Evolutionary conservation across 306 rosid genomes (phyloP).

Genomic region (Arachis stenosperma): DNA sequence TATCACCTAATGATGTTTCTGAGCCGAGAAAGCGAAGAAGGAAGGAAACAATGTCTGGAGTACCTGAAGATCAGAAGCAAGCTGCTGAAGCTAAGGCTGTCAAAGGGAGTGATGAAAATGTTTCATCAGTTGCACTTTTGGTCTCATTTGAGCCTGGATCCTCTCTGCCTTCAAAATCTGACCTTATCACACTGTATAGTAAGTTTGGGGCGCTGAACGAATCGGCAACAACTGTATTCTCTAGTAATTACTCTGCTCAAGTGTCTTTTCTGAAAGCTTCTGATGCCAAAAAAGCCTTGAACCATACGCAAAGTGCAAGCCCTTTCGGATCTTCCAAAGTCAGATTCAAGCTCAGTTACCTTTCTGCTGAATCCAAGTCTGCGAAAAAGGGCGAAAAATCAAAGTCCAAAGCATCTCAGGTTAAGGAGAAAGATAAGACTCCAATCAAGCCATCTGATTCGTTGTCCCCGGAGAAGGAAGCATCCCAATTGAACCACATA

Average conservation of each 20-base stretch:
- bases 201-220: slow-evolving; percentile 60
- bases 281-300: slow-evolving; percentile 65
- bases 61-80: slow-evolving; percentile 38
- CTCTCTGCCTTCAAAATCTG: slow-evolving; percentile 60
- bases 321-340: slow-evolving; percentile 61
- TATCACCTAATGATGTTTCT: slow-evolving; percentile 34
- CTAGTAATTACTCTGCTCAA: slow-evolving; percentile 51
- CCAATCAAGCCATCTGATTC: slow-evolving; percentile 37
- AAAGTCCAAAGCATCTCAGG: slow-evolving; percentile 30
- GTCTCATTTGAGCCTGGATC: slow-evolving; percentile 62
- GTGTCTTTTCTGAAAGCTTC: slow-evolving; percentile 53
- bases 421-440: slow-evolving; percentile 37
- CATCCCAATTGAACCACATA: slow-evolving; percentile 48
- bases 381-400: slow-evolving; percentile 46
- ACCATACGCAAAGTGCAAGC: slow-evolving; percentile 47
- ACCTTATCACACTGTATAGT: slow-evolving; percentile 54
- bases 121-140: slow-evolving; percentile 48
- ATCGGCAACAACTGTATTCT: slow-evolving; percentile 54
- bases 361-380: slow-evolving; percentile 39
- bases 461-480: slow-evolving; percentile 37
- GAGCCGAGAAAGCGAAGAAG: slow-evolving; percentile 38
- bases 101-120: slow-evolving; percentile 22
- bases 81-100: slow-evolving; percentile 35
- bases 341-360: slow-evolving; percentile 45
- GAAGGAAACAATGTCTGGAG: slow-evolving; percentile 31